Evolutionary conservation across 225 moss, liverwort and hornwort species (phyloP).

Genomic region (Lunularia cruciata): DNA sequence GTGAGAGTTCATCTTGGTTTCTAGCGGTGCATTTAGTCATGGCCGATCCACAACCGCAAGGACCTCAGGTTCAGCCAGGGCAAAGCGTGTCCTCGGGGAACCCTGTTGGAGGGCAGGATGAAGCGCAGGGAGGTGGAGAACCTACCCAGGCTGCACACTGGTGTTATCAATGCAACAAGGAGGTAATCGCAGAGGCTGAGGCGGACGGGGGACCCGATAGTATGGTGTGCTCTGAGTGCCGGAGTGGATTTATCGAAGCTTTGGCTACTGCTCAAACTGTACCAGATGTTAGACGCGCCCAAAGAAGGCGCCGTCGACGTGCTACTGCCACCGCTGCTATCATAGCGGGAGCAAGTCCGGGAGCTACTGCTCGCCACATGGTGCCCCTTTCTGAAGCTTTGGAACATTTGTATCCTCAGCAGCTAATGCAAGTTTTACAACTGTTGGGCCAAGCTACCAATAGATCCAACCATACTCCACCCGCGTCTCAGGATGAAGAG

Average conservation of each 20-base stretch:
- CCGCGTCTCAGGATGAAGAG: conserved; percentile 41
- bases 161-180: conserved; percentile 56
- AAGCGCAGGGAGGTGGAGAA: conserved; percentile 32
- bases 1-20: background rate
- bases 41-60: conserved; percentile 43
- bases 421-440: conserved; percentile 55
- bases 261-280: conserved; percentile 48
- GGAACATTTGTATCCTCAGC: conserved; percentile 54
- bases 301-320: conserved; percentile 43
- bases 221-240: conserved; percentile 52
- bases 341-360: conserved; percentile 22
- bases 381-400: conserved; percentile 51
- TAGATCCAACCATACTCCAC: conserved; percentile 40
- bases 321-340: conserved; percentile 30
- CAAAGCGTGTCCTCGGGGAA: background rate
- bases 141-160: conserved; percentile 39
- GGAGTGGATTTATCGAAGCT: conserved; percentile 52
- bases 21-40: conserved; percentile 19
- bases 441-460: conserved; percentile 51
- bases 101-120: conserved; percentile 22
- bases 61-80: conserved; percentile 33
- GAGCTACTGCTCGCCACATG: conserved; percentile 36
- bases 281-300: conserved; percentile 56
- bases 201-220: conserved; percentile 32
- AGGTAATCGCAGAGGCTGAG: conserved; percentile 45